A percentile compares a stretch with the other conserved stretches of the same genome.
These are phyloP conservation scores for Neurospora sp. DNA, from an alignment of 495 filamentous ascomycete species.

Conservation along the genomic window DNA sequence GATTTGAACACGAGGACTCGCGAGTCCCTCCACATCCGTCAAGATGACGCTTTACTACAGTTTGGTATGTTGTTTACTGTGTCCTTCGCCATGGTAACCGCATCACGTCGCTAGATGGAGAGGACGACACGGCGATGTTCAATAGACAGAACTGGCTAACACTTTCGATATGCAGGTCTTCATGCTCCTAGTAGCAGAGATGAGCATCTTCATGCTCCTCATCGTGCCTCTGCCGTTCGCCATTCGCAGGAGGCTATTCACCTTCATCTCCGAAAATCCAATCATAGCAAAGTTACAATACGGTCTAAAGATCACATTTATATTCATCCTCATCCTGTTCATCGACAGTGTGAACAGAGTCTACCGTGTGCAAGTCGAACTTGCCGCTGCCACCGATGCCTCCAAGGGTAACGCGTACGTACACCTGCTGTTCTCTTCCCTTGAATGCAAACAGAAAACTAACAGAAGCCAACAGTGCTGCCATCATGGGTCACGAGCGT, in stretches of 20 bases:
- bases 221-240: conserved; percentile 87
- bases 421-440: background rate
- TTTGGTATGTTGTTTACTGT: conserved; percentile 52
- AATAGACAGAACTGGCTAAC: conserved; percentile 12
- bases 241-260: conserved; percentile 79
- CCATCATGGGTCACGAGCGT: conserved; percentile 77
- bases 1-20: background rate
- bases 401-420: conserved; percentile 20
- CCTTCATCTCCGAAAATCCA: conserved; percentile 78
- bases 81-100: conserved; percentile 7
- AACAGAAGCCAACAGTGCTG: conserved; percentile 33
- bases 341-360: conserved; percentile 98
- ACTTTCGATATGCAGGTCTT: conserved; percentile 61
- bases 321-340: conserved; percentile 97
- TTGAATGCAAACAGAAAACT: conserved; percentile 7
- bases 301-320: conserved; percentile 77
- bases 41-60: conserved; percentile 99
- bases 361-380: conserved; percentile 87
- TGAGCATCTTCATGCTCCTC: conserved; percentile 83
- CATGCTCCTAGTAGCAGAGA: conserved; percentile 82
- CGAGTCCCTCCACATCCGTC: conserved; percentile 12
- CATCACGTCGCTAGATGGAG: background rate
- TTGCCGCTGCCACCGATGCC: conserved; percentile 48
- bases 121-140: background rate
- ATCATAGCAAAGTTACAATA: conserved; percentile 43